Conservation (phyloP, 441 rosid species). For the Populus tomentosa region DNA sequence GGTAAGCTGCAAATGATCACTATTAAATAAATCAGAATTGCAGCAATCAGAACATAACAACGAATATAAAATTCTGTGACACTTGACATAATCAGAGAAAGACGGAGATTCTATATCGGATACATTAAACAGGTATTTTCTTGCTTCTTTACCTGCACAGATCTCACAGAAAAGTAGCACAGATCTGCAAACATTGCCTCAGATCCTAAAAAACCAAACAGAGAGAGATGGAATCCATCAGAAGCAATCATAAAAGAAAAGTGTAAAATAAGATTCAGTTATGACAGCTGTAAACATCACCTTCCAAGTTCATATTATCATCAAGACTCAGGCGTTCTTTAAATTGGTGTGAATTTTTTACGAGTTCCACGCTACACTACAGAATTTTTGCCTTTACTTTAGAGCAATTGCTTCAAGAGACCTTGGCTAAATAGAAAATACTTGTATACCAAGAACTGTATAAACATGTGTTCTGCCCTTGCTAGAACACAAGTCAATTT, state of each 20-base stretch:
- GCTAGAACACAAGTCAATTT: background rate
- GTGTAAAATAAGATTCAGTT: background rate
- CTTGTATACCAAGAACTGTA: background rate
- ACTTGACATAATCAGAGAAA: background rate
- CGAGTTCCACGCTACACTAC: background rate
- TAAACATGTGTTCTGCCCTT: background rate
- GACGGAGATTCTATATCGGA: background rate
- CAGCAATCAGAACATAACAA: slow-evolving; percentile 14
- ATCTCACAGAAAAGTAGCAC: slow-evolving; percentile 94
- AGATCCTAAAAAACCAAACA: slow-evolving; percentile 51
- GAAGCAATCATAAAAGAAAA: slow-evolving; percentile 1
- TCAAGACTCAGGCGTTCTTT: background rate
- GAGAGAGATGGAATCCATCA: slow-evolving; percentile 5
- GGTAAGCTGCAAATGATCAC: slow-evolving; percentile 79
- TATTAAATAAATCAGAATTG: slow-evolving; percentile 34
- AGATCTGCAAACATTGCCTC: slow-evolving; percentile 99
- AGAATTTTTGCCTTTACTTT: background rate
- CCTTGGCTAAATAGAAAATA: background rate
- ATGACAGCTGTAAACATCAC: background rate
- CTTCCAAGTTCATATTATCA: background rate
- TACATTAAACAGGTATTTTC: slow-evolving; percentile 15
- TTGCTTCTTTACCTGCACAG: slow-evolving; percentile 73
- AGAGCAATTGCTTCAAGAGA: background rate
- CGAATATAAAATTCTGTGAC: slow-evolving; percentile 9
- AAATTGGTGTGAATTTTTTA: background rate